Evolutionary conservation across 345 rosid species (phyloP), one percentile per base, ranked within the genome.

Genomic region (Hypericum androsaemum): DNA sequence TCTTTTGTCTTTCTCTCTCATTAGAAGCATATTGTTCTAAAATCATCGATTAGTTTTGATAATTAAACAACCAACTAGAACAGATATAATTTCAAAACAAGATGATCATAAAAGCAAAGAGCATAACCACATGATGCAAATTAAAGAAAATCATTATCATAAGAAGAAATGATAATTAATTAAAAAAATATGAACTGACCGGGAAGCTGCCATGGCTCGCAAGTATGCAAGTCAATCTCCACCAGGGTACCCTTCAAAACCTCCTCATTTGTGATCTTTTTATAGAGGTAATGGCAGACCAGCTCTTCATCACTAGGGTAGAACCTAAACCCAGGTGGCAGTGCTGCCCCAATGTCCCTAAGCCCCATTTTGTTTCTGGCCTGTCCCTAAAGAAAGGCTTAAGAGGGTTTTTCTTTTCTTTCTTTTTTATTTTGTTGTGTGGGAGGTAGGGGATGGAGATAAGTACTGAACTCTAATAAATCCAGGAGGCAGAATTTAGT

Each of bases 171-270:
- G n/a, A 22, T 22, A 22, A 22, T 22, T 22, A 22, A 22, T 22
- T 22, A 4, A 22, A 22, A 22, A 22, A 22, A 22, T n/a, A 22
- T 22, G 4, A 22, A 61, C 73, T 6, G 66, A 92, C 98, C 98
- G 12, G 98, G 98, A 64, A 92, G 98, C 65, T 92, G 94, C 98
- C 98, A 92, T 60, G 98, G 98, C 76, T 92, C 98, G 61, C 97
- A 92, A 7, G 77, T 77, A 72, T 92, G 98, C 73, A 92, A 68
- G 71, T 92, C 97, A 53, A 92, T 73, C 58, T 92, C 96, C 38
- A 92, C 78, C 72, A 92, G 72, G 61, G 89, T 77, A 35, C 84
- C 86, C 69, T 83, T 82, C 59, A 83, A 59, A 36, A 66, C 68
- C 7, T 83, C 73, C 39, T 73, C 81, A 68, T 88, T 83, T 7